Percentiles rank a stretch among this genome's conserved stretches.
Conservation (phyloP, 164 flowering plant genomes). For the Chloranthus sessilifolius region DNA sequence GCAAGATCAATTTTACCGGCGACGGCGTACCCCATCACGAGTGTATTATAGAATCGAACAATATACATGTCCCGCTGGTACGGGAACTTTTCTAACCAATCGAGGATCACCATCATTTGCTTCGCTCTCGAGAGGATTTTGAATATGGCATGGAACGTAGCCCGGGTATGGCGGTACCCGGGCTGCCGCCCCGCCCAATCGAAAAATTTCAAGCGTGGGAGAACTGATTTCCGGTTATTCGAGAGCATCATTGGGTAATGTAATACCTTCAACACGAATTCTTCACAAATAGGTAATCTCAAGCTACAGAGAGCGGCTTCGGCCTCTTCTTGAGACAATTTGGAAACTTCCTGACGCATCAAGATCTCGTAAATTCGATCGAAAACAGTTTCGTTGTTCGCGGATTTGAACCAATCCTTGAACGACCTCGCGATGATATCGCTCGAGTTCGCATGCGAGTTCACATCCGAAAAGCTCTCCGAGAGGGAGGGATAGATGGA, state of each 20-base stretch:
- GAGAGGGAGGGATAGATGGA: too few species aligned
- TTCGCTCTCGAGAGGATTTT: constrained; percentile 48
- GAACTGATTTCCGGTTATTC: constrained; percentile 17
- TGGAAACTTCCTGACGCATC: constrained; percentile 12
- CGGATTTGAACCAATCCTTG: constrained; percentile 46
- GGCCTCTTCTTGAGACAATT: not conserved
- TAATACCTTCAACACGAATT: constrained; percentile 44
- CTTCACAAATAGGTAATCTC: constrained; percentile 36
- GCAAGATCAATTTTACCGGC: constrained; percentile 71
- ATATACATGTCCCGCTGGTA: constrained; percentile 7
- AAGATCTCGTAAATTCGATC: constrained; percentile 37
- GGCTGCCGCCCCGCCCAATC: constrained; percentile 87
- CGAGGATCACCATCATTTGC: constrained; percentile 42
- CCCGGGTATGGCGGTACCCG: constrained; percentile 55
- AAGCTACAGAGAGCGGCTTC: constrained; percentile 38
- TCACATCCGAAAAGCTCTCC: too few species aligned
- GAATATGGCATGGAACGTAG: constrained; percentile 60
- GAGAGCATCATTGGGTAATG: too few species aligned
- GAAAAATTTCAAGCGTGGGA: constrained; percentile 68
- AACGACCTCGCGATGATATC: constrained; percentile 28
- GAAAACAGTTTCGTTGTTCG: constrained; percentile 18
- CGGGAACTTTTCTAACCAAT: constrained; percentile 34
- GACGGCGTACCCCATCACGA: constrained; percentile 78
- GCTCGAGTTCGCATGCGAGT: too few species aligned
- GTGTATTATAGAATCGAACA: constrained; percentile 36